phyloP scores from a whole-genome alignment of 2,329 filamentous ascomycete species.

The Exophiala lecanii-corni region DNA sequence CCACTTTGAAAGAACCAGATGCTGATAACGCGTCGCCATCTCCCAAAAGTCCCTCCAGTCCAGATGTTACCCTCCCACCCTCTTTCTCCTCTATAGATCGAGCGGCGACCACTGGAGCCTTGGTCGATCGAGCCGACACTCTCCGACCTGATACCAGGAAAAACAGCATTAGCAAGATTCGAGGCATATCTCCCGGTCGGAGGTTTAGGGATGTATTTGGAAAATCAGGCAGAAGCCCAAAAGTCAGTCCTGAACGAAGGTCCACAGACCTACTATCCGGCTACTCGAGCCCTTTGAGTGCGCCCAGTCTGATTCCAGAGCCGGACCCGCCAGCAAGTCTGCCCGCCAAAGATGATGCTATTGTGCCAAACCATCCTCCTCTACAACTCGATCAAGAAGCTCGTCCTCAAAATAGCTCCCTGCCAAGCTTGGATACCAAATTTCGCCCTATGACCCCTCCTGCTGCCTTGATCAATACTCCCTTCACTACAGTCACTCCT shows the following conservation, averaged over 20 bases:
- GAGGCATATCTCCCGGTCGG: slow-evolving; percentile 65
- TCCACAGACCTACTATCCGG: slow-evolving; percentile 11
- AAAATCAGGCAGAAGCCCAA: slow-evolving; percentile 49
- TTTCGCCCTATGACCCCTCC: slow-evolving; percentile 27
- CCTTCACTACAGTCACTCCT: slow-evolving; percentile 58
- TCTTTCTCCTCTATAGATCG: slow-evolving; percentile 3
- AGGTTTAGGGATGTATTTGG: slow-evolving; percentile 69
- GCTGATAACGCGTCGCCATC: slow-evolving; percentile 10
- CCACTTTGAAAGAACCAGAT: slow-evolving; percentile 17
- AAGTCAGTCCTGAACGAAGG: slow-evolving; percentile 43
- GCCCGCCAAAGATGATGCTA: slow-evolving; percentile 11
- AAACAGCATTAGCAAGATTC: slow-evolving; percentile 37
- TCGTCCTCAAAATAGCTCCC: slow-evolving; percentile 13
- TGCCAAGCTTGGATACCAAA: slow-evolving; percentile 18
- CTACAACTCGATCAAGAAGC: neutral
- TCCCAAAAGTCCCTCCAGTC: slow-evolving; percentile 13
- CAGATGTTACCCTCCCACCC: neutral
- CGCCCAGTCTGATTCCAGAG: slow-evolving; percentile 34
- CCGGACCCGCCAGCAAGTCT: slow-evolving; percentile 21
- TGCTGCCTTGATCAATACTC: slow-evolving; percentile 31
- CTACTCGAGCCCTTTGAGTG: slow-evolving; percentile 20
- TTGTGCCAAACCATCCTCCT: neutral
- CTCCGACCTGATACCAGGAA: slow-evolving; percentile 33
- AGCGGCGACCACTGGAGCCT: slow-evolving; percentile 28
- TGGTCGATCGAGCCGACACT: slow-evolving; percentile 29